phyloP scores from a whole-genome alignment of 164 flowering plant species.

The Umbilicus rupestris region DNA sequence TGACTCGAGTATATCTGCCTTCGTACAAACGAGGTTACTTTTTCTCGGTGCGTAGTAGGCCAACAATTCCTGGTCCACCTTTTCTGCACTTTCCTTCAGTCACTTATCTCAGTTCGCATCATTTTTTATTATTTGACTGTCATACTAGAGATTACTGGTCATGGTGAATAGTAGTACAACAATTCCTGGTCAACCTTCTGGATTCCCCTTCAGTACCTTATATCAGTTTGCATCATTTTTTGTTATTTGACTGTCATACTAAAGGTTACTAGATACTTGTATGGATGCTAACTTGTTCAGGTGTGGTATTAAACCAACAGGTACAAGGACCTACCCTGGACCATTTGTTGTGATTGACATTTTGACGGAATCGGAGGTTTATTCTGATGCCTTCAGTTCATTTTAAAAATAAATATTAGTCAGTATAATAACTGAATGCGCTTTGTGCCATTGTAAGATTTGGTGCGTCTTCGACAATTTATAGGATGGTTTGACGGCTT shows the following conservation, averaged over 20 bases:
- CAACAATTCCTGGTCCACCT: too few species aligned
- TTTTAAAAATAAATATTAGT: neutral
- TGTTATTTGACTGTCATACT: neutral
- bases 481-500: constrained; percentile 71
- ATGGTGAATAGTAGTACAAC: too few species aligned
- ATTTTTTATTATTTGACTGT: neutral
- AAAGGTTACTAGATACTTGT: neutral
- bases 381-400: constrained; percentile 9
- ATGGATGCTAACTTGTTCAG: constrained; percentile 1
- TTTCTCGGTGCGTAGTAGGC: too few species aligned
- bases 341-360: constrained; percentile 77
- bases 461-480: constrained; percentile 11
- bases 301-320: constrained; percentile 30
- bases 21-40: neutral
- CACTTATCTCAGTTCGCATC: too few species aligned
- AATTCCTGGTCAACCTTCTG: too few species aligned
- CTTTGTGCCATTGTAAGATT: neutral
- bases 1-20: neutral
- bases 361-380: constrained; percentile 58
- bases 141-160: neutral
- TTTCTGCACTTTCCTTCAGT: too few species aligned
- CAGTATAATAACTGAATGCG: neutral
- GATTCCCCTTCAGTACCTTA: too few species aligned
- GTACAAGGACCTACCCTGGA: constrained; percentile 68
- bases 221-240: too few species aligned